Conservation (phyloP, 495 filamentous ascomycete species). For the Lepraria neglecta region DNA sequence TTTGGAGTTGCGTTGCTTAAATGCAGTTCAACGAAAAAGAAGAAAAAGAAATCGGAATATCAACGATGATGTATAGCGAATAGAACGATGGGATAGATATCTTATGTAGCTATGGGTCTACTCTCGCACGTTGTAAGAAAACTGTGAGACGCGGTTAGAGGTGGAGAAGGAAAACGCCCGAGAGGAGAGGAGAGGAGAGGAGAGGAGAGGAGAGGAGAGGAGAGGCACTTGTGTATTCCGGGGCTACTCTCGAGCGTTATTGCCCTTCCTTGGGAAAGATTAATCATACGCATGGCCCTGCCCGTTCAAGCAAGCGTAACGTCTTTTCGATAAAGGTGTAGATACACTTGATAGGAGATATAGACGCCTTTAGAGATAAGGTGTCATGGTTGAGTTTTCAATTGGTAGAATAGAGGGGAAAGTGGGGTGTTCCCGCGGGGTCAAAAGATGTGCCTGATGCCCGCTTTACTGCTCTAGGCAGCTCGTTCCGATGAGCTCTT, state of each 20-base stretch:
- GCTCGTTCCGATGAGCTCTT: too few relatives aligned
- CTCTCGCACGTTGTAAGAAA: background rate
- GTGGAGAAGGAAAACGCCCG: constrained; percentile 1
- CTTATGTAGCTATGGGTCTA: constrained; percentile 2
- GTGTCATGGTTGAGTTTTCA: constrained; percentile 2
- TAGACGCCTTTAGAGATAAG: constrained; percentile 8
- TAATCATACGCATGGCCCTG: constrained; percentile 11
- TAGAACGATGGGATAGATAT: background rate
- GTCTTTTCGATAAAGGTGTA: background rate
- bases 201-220: too few relatives aligned
- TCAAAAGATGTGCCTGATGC: too few relatives aligned
- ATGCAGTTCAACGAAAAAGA: background rate
- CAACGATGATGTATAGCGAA: background rate
- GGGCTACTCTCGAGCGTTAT: background rate
- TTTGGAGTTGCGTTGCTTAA: background rate
- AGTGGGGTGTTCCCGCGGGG: constrained; percentile 5
- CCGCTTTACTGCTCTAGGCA: too few relatives aligned
- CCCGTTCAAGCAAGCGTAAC: constrained; percentile 16
- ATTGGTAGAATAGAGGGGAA: constrained; percentile 6
- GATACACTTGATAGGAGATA: constrained; percentile 8
- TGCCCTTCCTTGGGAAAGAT: background rate
- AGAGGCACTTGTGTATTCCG: background rate
- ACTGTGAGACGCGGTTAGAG: background rate
- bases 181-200: background rate
- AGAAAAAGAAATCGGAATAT: background rate